These are phyloP conservation scores for Auriscalpium microsporum DNA, from an alignment of 768 basidiomycete species.

Conservation along the genomic window DNA sequence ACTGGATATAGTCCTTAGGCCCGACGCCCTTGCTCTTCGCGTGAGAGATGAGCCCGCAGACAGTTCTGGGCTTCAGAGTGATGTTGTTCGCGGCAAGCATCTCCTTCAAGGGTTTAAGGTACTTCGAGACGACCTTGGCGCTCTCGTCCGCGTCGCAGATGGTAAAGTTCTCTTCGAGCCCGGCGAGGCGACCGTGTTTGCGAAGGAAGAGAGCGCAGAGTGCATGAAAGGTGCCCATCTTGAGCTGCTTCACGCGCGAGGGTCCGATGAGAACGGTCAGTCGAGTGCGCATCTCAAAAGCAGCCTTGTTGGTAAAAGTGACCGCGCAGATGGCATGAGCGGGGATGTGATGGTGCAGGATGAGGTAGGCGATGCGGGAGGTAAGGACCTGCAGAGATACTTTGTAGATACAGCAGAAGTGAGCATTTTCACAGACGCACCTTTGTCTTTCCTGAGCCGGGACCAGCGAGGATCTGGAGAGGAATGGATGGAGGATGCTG, in stretches of 20 bases:
- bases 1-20: slow-evolving; percentile 36
- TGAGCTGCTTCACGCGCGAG: slow-evolving; percentile 41
- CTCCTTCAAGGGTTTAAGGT: slow-evolving; percentile 51
- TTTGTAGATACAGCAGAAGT: background rate
- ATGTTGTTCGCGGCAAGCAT: slow-evolving; percentile 39
- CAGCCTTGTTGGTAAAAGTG: slow-evolving; percentile 87
- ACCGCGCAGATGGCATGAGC: slow-evolving; percentile 66
- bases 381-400: slow-evolving; percentile 45
- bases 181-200: slow-evolving; percentile 48
- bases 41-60: slow-evolving; percentile 61
- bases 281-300: slow-evolving; percentile 75
- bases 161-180: slow-evolving; percentile 65
- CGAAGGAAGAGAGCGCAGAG: slow-evolving; percentile 67
- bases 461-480: slow-evolving; percentile 77
- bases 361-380: slow-evolving; percentile 59
- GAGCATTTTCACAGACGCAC: slow-evolving; percentile 17
- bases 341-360: slow-evolving; percentile 39
- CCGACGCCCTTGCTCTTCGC: slow-evolving; percentile 54
- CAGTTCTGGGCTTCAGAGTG: slow-evolving; percentile 43
- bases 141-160: slow-evolving; percentile 79
- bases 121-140: slow-evolving; percentile 54
- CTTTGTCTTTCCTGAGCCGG: slow-evolving; percentile 69
- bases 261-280: slow-evolving; percentile 62
- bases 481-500: slow-evolving; percentile 51
- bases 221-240: slow-evolving; percentile 74